phyloP scores from a whole-genome alignment of 306 rosid species.

The Prunus persica region Prunus_persica_NCBIv2 NC_034009.1:25301001-25301500 shows the following conservation, averaged over 20 bases:
- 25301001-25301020: too few relatives aligned
- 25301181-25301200: slow-evolving; percentile 43
- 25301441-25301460: not conserved
- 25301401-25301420: slow-evolving; percentile 80
- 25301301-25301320: slow-evolving; percentile 17
- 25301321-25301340: slow-evolving; percentile 32
- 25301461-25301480: not conserved
- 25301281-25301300: slow-evolving; percentile 22
- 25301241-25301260: slow-evolving; percentile 36
- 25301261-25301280: slow-evolving; percentile 17
- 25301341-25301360: slow-evolving; percentile 51
- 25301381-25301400: slow-evolving; percentile 39
- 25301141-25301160: slow-evolving; percentile 50
- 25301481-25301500: too few relatives aligned
- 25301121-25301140: slow-evolving; percentile 27
- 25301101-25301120: slow-evolving; percentile 17
- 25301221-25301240: slow-evolving; percentile 13
- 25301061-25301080: slow-evolving; percentile 21
- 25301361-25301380: slow-evolving; percentile 36
- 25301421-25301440: slow-evolving; percentile 14
- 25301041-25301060: too few relatives aligned
- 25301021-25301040: too few relatives aligned
- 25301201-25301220: slow-evolving; percentile 21
- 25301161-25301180: slow-evolving; percentile 53
- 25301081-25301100: not conserved